Conservation (phyloP, 495 filamentous ascomycete genomes). For the Cudoniella acicularis region DNA sequence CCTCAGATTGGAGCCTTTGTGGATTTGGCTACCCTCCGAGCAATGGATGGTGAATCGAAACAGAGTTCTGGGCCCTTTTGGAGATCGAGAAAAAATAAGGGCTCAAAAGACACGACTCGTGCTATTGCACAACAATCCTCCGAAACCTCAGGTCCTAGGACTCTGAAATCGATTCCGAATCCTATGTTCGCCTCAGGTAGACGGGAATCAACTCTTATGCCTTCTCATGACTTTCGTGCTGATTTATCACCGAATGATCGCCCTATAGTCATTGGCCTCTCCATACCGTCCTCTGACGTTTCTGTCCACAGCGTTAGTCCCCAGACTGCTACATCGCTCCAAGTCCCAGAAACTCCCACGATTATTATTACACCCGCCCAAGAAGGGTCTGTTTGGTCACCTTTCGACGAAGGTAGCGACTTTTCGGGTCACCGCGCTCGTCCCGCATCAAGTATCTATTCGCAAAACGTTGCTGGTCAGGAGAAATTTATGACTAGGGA, state of each 20-base stretch:
- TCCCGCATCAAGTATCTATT: constrained; percentile 64
- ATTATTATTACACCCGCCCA: constrained; percentile 66
- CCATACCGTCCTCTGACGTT: constrained; percentile 58
- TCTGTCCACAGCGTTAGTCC: constrained; percentile 48
- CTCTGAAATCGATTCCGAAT: not conserved
- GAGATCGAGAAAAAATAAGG: constrained; percentile 21
- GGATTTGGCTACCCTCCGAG: constrained; percentile 45
- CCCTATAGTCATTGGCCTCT: constrained; percentile 76
- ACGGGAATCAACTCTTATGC: constrained; percentile 21
- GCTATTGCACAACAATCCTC: not conserved
- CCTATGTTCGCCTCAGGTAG: constrained; percentile 24
- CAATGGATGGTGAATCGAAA: constrained; percentile 38
- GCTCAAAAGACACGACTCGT: not conserved
- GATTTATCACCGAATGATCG: constrained; percentile 73
- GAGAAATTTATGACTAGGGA: not conserved
- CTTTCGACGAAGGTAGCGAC: constrained; percentile 36
- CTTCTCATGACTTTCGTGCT: constrained; percentile 24
- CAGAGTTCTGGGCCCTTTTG: constrained; percentile 24
- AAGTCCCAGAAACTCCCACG: constrained; percentile 44
- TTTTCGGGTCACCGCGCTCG: not conserved
- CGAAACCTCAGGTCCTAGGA: not conserved
- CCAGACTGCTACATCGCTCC: constrained; percentile 42
- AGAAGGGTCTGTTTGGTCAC: constrained; percentile 61
- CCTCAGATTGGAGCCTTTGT: constrained; percentile 38
- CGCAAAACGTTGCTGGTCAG: constrained; percentile 40